Evolutionary conservation across 169 alveolate genomes (phyloP).

Genomic region (Eimeria maxima): DNA sequence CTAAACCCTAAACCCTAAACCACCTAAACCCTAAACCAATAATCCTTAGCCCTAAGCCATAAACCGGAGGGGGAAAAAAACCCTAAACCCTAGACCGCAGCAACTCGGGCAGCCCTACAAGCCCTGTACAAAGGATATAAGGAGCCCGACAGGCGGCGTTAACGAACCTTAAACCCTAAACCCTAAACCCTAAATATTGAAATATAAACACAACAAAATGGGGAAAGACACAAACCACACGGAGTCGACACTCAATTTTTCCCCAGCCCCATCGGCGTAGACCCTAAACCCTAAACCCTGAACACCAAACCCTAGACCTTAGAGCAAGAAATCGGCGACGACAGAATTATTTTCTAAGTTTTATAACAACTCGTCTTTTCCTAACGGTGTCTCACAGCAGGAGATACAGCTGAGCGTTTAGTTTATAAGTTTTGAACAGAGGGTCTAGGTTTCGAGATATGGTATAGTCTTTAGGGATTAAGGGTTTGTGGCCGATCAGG

Average conservation of each 20-base stretch:
- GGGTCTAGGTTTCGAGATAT: not conserved
- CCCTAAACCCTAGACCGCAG: not conserved
- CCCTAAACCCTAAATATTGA: slow-evolving; percentile 20
- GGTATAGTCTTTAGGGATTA: not conserved
- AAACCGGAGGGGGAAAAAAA: not conserved
- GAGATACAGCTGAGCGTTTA: not conserved
- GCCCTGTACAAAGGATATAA: no score
- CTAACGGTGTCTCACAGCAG: not conserved
- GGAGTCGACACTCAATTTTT: not conserved
- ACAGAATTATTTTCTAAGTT: not conserved
- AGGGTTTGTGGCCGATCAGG: not conserved
- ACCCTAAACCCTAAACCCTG: slow-evolving; percentile 38
- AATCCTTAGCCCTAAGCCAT: slow-evolving; percentile 14
- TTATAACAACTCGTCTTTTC: not conserved
- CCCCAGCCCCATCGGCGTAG: not conserved
- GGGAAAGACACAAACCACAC: not conserved
- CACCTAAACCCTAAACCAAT: not conserved
- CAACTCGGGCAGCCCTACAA: no score
- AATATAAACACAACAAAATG: not conserved
- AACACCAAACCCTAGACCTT: slow-evolving; percentile 16
- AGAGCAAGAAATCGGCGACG: not conserved
- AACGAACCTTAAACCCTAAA: not conserved
- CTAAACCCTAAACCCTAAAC: no score
- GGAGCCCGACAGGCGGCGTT: no score
- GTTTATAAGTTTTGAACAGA: not conserved